Base-by-base conservation (phyloP, 1,139 yeast species). In the Yamadazyma membranifaciens region DNA sequence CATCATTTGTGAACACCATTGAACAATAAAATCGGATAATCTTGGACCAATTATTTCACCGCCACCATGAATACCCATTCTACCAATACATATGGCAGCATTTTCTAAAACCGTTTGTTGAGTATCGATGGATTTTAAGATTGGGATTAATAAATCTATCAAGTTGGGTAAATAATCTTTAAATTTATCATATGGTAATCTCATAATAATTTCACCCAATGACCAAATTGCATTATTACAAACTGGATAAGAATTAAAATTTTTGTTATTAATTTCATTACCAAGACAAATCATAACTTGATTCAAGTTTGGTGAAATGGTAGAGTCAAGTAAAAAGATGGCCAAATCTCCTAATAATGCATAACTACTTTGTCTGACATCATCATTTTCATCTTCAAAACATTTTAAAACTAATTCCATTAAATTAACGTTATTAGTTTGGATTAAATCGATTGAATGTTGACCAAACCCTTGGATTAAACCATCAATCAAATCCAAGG, bases 181-280 rank as follows among this genome's bases (percentile, higher is more conserved):
- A 45, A 87, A 56, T 34, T 77, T 78, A 4, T 64, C 69, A 15
- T 65, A 60, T 3, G 73, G 51, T 24, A 83, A 57, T 48, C 87
- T 76, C 54, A 89, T 69, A 2, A 87, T 71, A 31, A 94, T 79
- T 60, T 92, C 96, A 28, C 98, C 98, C 14, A 87, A 66, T 1
- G 96, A 78, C 98, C 98, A 92, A 38, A 88, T 81, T 1, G 98
- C 95, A 62, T 92, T 92, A 59, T 89, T 87, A 60, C 83, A 77
- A 37, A 87, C 83, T 14, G 92, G 78, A 61, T 73, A 65, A 48
- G 87, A 65, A 42, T 65, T 65, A 54, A 64, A 67, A 35, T 72
- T 63, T 45, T 82, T 59, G 52, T 69, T 74, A 42, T 76, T 67
- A 48, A 85, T 70, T 57, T 87, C 96, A 47, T 82, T 78, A 4